Evolutionary conservation across 169 alveolate species (phyloP).

Genomic region (Plasmodium vinckei): DNA sequence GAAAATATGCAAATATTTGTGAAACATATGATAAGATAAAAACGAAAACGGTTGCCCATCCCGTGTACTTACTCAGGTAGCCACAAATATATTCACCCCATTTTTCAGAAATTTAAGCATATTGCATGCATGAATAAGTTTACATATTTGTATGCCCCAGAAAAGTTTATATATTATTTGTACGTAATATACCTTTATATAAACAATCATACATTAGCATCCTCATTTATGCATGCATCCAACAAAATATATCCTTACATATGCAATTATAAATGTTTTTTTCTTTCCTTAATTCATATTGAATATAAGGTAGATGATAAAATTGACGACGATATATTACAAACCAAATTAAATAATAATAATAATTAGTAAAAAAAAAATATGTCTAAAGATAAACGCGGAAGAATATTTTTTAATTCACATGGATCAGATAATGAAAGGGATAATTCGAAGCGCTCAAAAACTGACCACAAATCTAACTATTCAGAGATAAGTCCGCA

Average conservation of each 20-base stretch:
- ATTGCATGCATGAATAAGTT: background rate
- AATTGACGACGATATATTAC: no score
- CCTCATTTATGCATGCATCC: no score
- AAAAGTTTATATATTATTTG: no score
- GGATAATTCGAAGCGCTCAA: constrained; percentile 7
- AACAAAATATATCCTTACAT: no score
- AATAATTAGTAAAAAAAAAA: background rate
- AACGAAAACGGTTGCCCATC: constrained; percentile 9
- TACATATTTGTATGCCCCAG: no score
- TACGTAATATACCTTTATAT: no score
- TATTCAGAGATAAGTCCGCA: constrained; percentile 48
- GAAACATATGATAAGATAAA: constrained; percentile 28
- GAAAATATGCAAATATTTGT: constrained; percentile 16
- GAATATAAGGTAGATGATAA: no score
- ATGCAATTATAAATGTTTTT: no score
- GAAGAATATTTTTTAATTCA: constrained; percentile 19
- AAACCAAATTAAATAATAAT: no score
- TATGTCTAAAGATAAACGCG: constrained; percentile 58
- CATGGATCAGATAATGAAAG: constrained; percentile 36
- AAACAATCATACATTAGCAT: no score
- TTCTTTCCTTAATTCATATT: no score
- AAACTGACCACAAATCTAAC: constrained; percentile 27
- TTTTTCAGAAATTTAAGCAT: background rate
- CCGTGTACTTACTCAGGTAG: constrained; percentile 19
- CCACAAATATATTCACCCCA: no score